Evolutionary conservation across 495 filamentous ascomycete species (phyloP), one percentile per base, ranked within the genome.

Genomic region (Penicillium psychrofluorescens): DNA sequence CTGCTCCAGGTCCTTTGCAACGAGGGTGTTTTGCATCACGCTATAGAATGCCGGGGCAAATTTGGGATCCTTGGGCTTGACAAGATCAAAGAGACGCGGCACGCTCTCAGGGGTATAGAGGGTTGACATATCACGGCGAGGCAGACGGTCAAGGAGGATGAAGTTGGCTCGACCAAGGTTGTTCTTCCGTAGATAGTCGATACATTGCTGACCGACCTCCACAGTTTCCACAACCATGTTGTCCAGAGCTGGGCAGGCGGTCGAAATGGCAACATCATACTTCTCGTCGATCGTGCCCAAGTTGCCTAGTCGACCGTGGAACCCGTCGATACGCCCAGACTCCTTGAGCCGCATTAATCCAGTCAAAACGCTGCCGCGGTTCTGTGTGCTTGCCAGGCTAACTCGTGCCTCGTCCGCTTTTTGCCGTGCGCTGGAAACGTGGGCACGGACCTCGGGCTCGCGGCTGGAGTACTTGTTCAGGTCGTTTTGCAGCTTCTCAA

Each of bases 101-200:
- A 90, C 91, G 56, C 83, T 84, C 64, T 97, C 92, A 0, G 92
- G 94, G 1, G 94, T 97, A 31, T 85, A 76, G 43, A 96, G 87
- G 0, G 75, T 68, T 4, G 77, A 79, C 43, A 96, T 67, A 56
- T 95, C 85, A 36, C 85, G 78, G 36, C 74, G 70, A 29, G 88
- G 75, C 15, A 96, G 74, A 49, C 90, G 88, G 58, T 97, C 86
- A 2, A 98, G 78, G 47, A 91, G 86, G 55, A 97, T 97, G 59
- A 98, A 95, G 66, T 95, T 95, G 28, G 90, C 92, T 58, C 94
- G 79, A n/a, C 92, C 92, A 16, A 97, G 83, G 55, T 95, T 95
- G 50, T 94, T 97, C 71, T 97, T 97, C 16, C 92, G 81, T 12
- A 98, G 76, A 58, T 97, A 91, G 52, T 97, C 91, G 54, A 98